Base-by-base conservation (phyloP, 768 basidiomycete species). In the Ramaria rubella region DNA sequence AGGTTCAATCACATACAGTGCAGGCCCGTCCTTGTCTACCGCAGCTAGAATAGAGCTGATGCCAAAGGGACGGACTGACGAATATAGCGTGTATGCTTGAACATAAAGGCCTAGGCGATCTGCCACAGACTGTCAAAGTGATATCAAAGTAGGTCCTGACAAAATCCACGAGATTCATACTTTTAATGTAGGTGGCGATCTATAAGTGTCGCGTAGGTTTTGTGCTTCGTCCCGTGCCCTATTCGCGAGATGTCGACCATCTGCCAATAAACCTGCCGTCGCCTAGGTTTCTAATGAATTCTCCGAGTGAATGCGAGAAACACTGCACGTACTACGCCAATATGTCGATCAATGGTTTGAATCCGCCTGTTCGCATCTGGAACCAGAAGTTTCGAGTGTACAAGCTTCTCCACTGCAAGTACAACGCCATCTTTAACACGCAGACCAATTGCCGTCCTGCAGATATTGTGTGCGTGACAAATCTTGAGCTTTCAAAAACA, bases 81-180 rank as follows among this genome's bases (percentile, higher is more conserved):
- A 97, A 73, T 98, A 97, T 38, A 97, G 83, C 5, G 96, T 99
- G 73, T 97, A 98, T 43, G 86, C 84, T 73, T 99, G 96, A 8
- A 91, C 86, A 69, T 91, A 95, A n/a, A 82, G 78, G 1, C 89
- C 86, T 44, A 99, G 65, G 58, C 94, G 87, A 66, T 91, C 87
- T 53, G 87, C 75, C 49, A 88, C 69, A 29, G 73, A 66, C 84
- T 86, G 63, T 1, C 26, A 1, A 72, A 21, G 75, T 61, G 46
- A 64, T 63, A 76, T 77, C 7, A 7, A 42, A 21, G n/a, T 42
- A 21, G 8, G 40, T 19, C 23, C 40, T 17, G 8, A 59, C 31
- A 17, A 21, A 27, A 5, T 0, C n/a, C n/a, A 21, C 8, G n/a
- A 8, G 23, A 19, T 4, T 21, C 27, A 33, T 64, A 90, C 95